Evolutionary conservation across 2,329 filamentous ascomycete species (phyloP).

Genomic region (Fusarium virguliforme): DNA sequence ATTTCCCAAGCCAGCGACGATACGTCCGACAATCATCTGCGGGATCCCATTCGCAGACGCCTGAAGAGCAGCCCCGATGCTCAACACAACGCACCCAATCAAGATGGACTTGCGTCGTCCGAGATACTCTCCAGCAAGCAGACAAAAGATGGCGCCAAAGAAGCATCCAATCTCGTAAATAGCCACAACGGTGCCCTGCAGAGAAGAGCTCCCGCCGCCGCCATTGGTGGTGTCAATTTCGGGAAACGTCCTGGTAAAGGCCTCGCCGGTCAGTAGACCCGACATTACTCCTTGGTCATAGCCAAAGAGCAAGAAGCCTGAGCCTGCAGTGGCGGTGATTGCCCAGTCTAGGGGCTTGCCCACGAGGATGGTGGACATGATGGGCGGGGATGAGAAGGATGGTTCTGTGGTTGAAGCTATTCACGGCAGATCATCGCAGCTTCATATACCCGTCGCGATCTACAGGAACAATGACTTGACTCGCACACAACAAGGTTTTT

Average conservation of each 20-base stretch:
- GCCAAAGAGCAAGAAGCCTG: conserved; percentile 58
- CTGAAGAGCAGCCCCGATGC: conserved; percentile 62
- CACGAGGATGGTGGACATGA: conserved; percentile 48
- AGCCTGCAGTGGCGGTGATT: conserved; percentile 56
- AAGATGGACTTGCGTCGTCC: conserved; percentile 61
- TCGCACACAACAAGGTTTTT: conserved; percentile 39
- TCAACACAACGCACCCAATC: conserved; percentile 59
- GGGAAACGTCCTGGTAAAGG: conserved; percentile 55
- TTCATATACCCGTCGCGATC: conserved; percentile 42
- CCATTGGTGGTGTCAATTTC: conserved; percentile 56
- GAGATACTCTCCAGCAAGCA: conserved; percentile 61
- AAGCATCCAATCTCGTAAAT: conserved; percentile 67
- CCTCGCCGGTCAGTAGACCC: conserved; percentile 54
- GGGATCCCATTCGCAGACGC: conserved; percentile 58
- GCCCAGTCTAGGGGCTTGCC: conserved; percentile 59
- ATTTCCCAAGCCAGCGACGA: conserved; percentile 63
- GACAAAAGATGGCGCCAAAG: conserved; percentile 61
- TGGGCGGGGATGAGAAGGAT: neutral
- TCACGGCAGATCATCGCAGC: conserved; percentile 27
- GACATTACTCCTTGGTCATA: conserved; percentile 56
- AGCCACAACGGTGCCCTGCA: conserved; percentile 63
- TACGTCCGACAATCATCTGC: conserved; percentile 62
- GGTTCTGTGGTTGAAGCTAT: conserved; percentile 28
- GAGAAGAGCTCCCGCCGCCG: conserved; percentile 60
- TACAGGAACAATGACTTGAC: conserved; percentile 24